A percentile compares a stretch with the other conserved stretches of the same genome.
Conservation (phyloP, 352 stramenopile species). For the Phytophthora melonis region DNA sequence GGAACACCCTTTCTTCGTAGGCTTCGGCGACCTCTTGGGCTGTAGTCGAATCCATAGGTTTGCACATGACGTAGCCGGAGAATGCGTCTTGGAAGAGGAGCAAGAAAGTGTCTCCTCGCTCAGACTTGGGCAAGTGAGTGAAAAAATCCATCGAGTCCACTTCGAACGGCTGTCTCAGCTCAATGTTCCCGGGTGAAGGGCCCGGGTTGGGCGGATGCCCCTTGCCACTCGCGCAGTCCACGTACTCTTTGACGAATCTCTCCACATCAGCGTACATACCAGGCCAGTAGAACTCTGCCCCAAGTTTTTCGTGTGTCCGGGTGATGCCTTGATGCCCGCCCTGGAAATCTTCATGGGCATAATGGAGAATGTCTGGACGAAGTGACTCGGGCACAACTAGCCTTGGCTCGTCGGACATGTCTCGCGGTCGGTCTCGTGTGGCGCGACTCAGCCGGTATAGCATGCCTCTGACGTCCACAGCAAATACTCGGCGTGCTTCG, state of each 20-base stretch:
- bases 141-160: constrained; percentile 23
- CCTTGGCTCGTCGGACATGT: no score
- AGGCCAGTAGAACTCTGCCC: background rate
- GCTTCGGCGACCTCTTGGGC: constrained; percentile 34
- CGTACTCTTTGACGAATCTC: background rate
- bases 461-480: no score
- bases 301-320: background rate
- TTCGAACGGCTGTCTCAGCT: constrained; percentile 6
- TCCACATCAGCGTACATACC: background rate
- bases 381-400: no score
- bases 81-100: constrained; percentile 12
- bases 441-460: no score
- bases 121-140: constrained; percentile 4
- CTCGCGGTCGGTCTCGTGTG: no score
- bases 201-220: background rate
- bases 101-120: background rate
- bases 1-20: constrained; percentile 33
- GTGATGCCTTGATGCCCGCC: no score
- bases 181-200: constrained; percentile 12
- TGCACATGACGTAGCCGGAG: constrained; percentile 25
- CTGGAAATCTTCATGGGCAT: no score
- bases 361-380: no score
- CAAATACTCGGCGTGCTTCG: no score
- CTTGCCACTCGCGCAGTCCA: background rate
- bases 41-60: constrained; percentile 15